Evolutionary conservation across 257 asterid genomes (phyloP).

Genomic region (Henckelia pumila): DNA sequence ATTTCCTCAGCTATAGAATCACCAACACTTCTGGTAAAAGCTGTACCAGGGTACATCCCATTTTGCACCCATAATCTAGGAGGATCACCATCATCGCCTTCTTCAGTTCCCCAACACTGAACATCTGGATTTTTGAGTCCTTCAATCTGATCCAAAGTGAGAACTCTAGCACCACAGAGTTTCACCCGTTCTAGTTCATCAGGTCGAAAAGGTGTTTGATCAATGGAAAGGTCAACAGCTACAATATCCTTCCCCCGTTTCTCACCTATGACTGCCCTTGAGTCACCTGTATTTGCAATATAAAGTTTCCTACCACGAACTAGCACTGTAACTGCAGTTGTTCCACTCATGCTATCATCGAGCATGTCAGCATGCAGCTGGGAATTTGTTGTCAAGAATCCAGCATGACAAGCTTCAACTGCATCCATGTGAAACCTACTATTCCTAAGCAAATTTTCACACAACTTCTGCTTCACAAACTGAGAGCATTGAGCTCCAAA

Average conservation of each 20-base stretch:
- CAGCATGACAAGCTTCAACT: constrained; percentile 76
- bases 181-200: constrained; percentile 88
- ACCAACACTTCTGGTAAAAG: constrained; percentile 93
- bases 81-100: constrained; percentile 97
- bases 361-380: constrained; percentile 69
- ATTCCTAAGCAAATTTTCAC: constrained; percentile 87
- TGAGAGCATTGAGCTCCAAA: constrained; percentile 91
- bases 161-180: constrained; percentile 95
- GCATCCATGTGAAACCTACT: constrained; percentile 61
- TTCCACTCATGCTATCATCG: constrained; percentile 99
- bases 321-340: constrained; percentile 81
- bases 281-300: constrained; percentile 89
- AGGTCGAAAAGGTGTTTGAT: constrained; percentile 85
- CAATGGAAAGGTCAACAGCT: constrained; percentile 83
- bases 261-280: constrained; percentile 87
- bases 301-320: constrained; percentile 74
- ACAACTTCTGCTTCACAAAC: constrained; percentile 68
- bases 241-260: constrained; percentile 64
- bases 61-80: constrained; percentile 95
- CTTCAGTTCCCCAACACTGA: constrained; percentile 97
- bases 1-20: constrained; percentile 94
- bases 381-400: constrained; percentile 73
- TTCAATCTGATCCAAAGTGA: constrained; percentile 96
- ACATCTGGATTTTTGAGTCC: constrained; percentile 77
- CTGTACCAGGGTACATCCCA: constrained; percentile 99